Conservation (phyloP, 139 green algal species). For the Tetraselmis chui region DNA sequence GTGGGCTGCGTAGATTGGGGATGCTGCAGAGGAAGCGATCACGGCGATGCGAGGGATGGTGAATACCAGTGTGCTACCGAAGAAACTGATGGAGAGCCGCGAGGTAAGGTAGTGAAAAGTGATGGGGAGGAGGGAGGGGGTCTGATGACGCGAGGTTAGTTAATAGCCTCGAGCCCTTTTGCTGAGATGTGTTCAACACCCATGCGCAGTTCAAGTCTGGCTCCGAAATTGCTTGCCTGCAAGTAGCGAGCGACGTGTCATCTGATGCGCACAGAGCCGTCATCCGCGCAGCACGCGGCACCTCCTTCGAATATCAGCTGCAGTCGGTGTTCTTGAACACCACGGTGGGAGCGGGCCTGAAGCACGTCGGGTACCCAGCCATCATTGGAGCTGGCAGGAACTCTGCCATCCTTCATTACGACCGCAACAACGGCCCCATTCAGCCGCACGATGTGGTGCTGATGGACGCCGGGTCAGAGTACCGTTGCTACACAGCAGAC, state of each 20-base stretch:
- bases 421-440: constrained; percentile 8
- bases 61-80: not conserved
- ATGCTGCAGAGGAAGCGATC: not conserved
- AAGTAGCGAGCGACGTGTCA: constrained; percentile 17
- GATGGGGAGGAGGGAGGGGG: too few species aligned
- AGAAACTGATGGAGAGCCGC: not conserved
- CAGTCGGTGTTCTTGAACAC: constrained; percentile 31
- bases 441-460: constrained; percentile 29
- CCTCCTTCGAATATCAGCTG: constrained; percentile 35
- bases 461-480: constrained; percentile 40
- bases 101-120: not conserved
- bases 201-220: constrained; percentile 7
- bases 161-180: too few species aligned
- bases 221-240: constrained; percentile 24
- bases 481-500: constrained; percentile 41
- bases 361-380: constrained; percentile 30
- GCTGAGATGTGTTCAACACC: not conserved
- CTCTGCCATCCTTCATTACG: constrained; percentile 38
- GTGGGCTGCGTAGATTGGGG: not conserved
- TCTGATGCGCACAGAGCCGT: constrained; percentile 24
- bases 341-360: constrained; percentile 9
- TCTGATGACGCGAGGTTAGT: too few species aligned
- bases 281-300: constrained; percentile 10
- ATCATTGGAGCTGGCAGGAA: constrained; percentile 42
- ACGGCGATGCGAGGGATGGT: not conserved